A percentile compares a stretch with the other conserved stretches of the same genome.
Conservation (phyloP, 805 yeast genomes). For the Myxozyma mucilagina region DNA sequence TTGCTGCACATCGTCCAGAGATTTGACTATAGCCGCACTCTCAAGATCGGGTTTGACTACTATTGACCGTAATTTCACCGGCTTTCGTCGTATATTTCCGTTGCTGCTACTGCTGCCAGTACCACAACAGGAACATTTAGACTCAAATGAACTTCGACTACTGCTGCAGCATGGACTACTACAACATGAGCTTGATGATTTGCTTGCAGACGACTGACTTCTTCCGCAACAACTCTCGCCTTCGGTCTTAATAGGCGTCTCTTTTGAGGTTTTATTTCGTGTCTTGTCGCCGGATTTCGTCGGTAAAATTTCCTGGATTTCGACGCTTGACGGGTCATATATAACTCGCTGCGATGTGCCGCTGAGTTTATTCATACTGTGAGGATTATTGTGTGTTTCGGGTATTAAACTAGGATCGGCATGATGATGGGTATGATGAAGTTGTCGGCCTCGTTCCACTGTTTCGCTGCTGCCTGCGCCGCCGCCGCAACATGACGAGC, state of each 20-base stretch:
- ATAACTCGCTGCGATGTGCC: constrained; percentile 3
- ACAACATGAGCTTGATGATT: background rate
- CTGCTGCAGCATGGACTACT: constrained; percentile 1
- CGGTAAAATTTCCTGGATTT: constrained; percentile 4
- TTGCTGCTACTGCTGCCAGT: background rate
- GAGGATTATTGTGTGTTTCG: background rate
- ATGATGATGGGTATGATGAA: background rate
- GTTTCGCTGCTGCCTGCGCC: background rate
- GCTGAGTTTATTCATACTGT: background rate
- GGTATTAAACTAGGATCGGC: background rate
- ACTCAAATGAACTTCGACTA: background rate
- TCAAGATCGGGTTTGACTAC: constrained; percentile 14
- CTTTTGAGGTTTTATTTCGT: background rate
- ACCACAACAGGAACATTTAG: constrained; percentile 1
- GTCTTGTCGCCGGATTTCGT: background rate
- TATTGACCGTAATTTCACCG: constrained; percentile 24
- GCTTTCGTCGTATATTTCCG: background rate
- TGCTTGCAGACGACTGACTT: background rate
- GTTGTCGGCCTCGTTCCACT: background rate
- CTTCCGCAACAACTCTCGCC: background rate
- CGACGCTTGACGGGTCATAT: constrained; percentile 12
- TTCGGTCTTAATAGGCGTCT: background rate
- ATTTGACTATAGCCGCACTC: constrained; percentile 18
- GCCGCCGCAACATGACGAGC: background rate
- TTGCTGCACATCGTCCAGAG: constrained; percentile 3